Base-by-base conservation (phyloP, 768 basidiomycete genomes). In the Russula brevipes region DNA sequence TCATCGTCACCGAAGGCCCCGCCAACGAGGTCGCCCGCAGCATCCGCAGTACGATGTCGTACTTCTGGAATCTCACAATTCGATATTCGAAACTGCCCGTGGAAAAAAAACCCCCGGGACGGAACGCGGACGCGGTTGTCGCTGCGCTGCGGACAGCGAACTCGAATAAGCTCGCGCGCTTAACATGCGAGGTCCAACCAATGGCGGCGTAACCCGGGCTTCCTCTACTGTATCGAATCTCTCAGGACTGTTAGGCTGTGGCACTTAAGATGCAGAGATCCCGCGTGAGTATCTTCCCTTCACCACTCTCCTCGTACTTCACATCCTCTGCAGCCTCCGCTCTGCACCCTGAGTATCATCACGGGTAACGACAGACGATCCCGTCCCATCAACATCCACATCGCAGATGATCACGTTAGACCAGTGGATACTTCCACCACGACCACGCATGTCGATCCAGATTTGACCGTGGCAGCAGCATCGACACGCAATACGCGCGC, bases 361-460 rank as follows among this genome's bases (percentile, higher is more conserved):
- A 19, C 16, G n/a, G 3, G 59, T 19, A 42, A 51, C 44, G 56
- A 31, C 61, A 5, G 56, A 46, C 12, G 3, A 8, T 0, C 49
- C n/a, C 16, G 17, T 10, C 5, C 5, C 11, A 31, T 11, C 19
- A 53, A 3, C 56, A 11, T 17, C 36, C 0, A 1, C 36, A 6
- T n/a, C 47, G 7, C 44, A 12, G n/a, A 63, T 63, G 62, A 31
- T 64, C 38, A 19, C 17, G 7, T 10, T 39, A 2, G 54, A 57
- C n/a, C 17, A 4, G 2, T 14, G 11, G 63, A 64, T 0, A 24
- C 6, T 5, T 54, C 63, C 2, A 44, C 63, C 4, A 54, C 58
- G 31, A 14, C 53, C 33, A 64, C 58, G 42, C 53, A 60, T 2
- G 58, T 59, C 12, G 63, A 64, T 5, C 35, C 24, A 5, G 58